Conservation (phyloP, 192 early-diverging fungal genomes). For the Irineochytrium annulatum region DNA sequence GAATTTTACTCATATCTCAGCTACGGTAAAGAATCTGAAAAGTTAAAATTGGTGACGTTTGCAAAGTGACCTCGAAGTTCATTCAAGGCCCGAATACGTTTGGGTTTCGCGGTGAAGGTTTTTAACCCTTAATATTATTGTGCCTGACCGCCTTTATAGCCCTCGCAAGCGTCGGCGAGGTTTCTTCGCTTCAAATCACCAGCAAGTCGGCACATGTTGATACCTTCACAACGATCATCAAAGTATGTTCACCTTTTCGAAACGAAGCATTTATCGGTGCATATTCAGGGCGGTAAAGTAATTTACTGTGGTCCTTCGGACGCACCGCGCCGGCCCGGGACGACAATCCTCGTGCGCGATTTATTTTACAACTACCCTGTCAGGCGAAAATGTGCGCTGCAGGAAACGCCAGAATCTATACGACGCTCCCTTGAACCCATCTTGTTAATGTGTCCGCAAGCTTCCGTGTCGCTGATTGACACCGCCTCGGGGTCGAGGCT, state of each 20-base stretch:
- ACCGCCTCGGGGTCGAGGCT: constrained; percentile 1
- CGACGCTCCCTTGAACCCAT: constrained; percentile 48
- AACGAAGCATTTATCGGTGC: constrained; percentile 9
- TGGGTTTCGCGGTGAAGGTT: constrained; percentile 74
- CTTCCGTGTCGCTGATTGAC: constrained; percentile 15
- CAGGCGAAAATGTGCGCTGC: constrained; percentile 42
- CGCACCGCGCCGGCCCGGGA: constrained; percentile 44
- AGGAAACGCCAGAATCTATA: constrained; percentile 44
- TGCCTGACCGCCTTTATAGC: too few species aligned
- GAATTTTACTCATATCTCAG: neutral
- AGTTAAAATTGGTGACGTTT: neutral
- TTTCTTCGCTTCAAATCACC: constrained; percentile 48
- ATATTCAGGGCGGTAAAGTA: constrained; percentile 44
- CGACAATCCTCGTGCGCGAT: constrained; percentile 57
- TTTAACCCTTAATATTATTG: neutral
- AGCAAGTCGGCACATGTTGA: constrained; percentile 37
- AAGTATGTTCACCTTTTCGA: constrained; percentile 28
- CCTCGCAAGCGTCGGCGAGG: constrained; percentile 42
- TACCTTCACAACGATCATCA: constrained; percentile 35
- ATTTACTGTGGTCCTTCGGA: constrained; percentile 41
- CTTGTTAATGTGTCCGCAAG: constrained; percentile 31
- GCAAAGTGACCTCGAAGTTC: constrained; percentile 57
- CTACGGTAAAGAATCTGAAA: neutral
- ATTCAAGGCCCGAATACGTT: constrained; percentile 41
- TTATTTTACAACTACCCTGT: constrained; percentile 67